A percentile compares a stretch with the other conserved stretches of the same genome.
phyloP scores from a whole-genome alignment of 176 grass and related monocot genomes.

The Paspalum vaginatum region DNA sequence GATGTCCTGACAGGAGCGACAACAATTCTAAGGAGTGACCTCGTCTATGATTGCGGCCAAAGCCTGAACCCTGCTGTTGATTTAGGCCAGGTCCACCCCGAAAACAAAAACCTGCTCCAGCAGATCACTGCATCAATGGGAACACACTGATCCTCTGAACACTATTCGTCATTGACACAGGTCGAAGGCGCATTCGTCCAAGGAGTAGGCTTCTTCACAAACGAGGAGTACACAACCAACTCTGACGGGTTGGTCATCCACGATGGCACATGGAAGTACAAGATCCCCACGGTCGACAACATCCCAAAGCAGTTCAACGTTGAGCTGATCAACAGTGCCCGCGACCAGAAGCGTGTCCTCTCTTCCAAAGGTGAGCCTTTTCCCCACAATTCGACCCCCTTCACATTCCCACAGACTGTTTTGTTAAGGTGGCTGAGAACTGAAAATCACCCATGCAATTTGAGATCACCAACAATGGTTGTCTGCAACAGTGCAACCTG shows the following conservation, averaged over 20 bases:
- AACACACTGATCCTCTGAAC: background rate
- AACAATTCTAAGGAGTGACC: conserved; percentile 70
- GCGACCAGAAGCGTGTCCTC: conserved; percentile 64
- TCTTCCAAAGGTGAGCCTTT: conserved; percentile 72
- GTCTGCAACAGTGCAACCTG: no score
- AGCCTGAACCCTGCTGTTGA: conserved; percentile 88
- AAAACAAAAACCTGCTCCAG: background rate
- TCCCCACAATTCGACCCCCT: background rate
- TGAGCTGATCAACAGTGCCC: conserved; percentile 66
- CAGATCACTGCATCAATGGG: background rate
- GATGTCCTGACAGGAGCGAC: conserved; percentile 78
- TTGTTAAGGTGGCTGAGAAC: no score
- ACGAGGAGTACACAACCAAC: conserved; percentile 73
- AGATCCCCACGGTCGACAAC: conserved; percentile 79
- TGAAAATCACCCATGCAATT: background rate
- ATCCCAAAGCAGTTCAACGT: conserved; percentile 84
- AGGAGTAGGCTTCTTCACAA: conserved; percentile 80
- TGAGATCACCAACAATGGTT: background rate
- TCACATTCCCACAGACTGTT: background rate
- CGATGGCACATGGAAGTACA: conserved; percentile 90
- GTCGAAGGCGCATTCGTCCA: conserved; percentile 77
- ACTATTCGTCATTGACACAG: conserved; percentile 22
- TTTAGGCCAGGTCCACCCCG: conserved; percentile 68
- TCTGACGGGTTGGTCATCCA: conserved; percentile 65
- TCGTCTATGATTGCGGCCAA: conserved; percentile 77